Evolutionary conservation across 768 basidiomycete genomes (phyloP).

Genomic region (Xanthoconium stramineum): DNA sequence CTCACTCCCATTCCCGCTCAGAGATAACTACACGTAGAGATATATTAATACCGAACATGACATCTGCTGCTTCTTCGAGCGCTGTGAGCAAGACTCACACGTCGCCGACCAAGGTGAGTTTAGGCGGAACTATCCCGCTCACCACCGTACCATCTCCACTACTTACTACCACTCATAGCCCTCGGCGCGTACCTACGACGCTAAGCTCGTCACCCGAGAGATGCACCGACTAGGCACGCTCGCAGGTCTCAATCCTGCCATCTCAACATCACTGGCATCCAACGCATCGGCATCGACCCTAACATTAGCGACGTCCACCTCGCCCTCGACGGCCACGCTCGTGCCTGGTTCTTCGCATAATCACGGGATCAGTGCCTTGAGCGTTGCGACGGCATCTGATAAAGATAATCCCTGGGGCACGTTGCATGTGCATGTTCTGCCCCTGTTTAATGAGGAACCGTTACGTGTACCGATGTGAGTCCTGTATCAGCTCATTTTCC

Average conservation of each 20-base stretch:
- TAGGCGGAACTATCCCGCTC: slow-evolving; percentile 17
- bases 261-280: slow-evolving; percentile 34
- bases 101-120: slow-evolving; percentile 35
- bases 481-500: neutral
- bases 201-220: slow-evolving; percentile 76
- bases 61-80: slow-evolving; percentile 27
- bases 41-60: slow-evolving; percentile 19
- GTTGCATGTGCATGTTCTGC: slow-evolving; percentile 83
- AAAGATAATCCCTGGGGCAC: slow-evolving; percentile 76
- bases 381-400: slow-evolving; percentile 33
- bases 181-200: slow-evolving; percentile 72
- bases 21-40: slow-evolving; percentile 30
- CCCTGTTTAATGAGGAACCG: slow-evolving; percentile 88
- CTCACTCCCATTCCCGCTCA: slow-evolving; percentile 37
- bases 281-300: slow-evolving; percentile 49
- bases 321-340: slow-evolving; percentile 34
- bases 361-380: slow-evolving; percentile 20
- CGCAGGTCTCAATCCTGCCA: slow-evolving; percentile 48
- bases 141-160: slow-evolving; percentile 4
- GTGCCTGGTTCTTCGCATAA: slow-evolving; percentile 35
- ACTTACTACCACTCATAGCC: slow-evolving; percentile 35
- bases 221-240: slow-evolving; percentile 80
- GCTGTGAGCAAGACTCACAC: slow-evolving; percentile 28
- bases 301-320: slow-evolving; percentile 38
- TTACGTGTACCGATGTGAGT: slow-evolving; percentile 79